phyloP scores from a whole-genome alignment of 441 rosid species.

The Isatis lusitanica region DNA sequence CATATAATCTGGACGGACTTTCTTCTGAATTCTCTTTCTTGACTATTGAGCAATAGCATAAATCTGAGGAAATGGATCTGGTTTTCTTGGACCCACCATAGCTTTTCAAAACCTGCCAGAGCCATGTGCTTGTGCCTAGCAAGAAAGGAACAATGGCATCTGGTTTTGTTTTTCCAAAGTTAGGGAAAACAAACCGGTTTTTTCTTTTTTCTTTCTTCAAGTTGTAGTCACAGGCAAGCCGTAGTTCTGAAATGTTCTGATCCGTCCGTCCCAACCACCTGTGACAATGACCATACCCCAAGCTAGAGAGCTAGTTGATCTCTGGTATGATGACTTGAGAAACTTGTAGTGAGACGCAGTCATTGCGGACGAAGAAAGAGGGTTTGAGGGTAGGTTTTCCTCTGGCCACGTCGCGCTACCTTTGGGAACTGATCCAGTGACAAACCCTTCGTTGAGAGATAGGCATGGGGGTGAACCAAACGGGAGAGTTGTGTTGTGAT shows the following conservation, averaged over 20 bases:
- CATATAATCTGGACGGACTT: constrained; percentile 1
- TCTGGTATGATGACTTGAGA: constrained; percentile 72
- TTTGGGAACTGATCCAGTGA: constrained; percentile 64
- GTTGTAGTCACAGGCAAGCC: constrained; percentile 67
- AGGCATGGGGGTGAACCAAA: constrained; percentile 45
- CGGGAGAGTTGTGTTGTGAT: constrained; percentile 38
- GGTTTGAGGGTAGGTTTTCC: constrained; percentile 64
- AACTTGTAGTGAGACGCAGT: constrained; percentile 68
- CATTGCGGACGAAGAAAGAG: constrained; percentile 42
- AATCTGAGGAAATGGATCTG: constrained; percentile 18
- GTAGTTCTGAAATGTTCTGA: constrained; percentile 85
- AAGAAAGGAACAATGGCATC: constrained; percentile 34
- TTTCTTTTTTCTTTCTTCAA: constrained; percentile 23
- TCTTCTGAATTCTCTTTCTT: constrained; percentile 9
- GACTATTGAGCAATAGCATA: constrained; percentile 17
- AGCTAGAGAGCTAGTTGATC: constrained; percentile 59
- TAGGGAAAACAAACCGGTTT: constrained; percentile 1
- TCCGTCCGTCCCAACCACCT: constrained; percentile 91
- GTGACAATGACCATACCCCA: constrained; percentile 97
- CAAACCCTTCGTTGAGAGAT: constrained; percentile 37
- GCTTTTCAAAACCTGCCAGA: constrained; percentile 11
- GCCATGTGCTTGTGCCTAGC: constrained; percentile 36
- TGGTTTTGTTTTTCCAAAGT: constrained; percentile 25
- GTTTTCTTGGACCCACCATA: constrained; percentile 31
- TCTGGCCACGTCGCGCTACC: constrained; percentile 97